Conservation (phyloP, 257 asterid genomes). For the Capsicum chinense region DNA sequence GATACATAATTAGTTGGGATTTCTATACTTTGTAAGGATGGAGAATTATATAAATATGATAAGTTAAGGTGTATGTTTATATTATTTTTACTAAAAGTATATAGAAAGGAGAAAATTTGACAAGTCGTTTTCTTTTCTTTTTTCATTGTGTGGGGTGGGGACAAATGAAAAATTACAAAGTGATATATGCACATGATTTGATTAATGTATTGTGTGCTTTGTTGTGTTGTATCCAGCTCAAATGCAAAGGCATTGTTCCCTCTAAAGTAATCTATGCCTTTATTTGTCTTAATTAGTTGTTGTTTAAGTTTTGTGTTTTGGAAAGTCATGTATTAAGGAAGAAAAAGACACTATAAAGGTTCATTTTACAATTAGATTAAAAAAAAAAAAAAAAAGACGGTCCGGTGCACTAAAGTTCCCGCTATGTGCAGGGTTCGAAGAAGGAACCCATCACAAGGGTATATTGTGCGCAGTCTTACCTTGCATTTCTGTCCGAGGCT, state of each 20-base stretch:
- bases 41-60: no score
- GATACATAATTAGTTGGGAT: no score
- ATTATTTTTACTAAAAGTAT: no score
- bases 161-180: neutral
- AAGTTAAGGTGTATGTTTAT: no score
- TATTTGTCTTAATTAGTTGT: neutral
- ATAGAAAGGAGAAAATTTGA: neutral
- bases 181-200: conserved; percentile 9
- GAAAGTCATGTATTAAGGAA: no score
- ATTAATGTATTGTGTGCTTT: conserved; percentile 25
- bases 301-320: neutral
- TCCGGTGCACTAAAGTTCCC: no score
- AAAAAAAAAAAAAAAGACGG: no score
- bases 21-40: no score
- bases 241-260: neutral
- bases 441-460: no score
- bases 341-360: neutral
- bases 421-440: no score
- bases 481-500: no score
- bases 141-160: neutral
- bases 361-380: neutral
- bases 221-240: conserved; percentile 31
- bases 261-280: neutral
- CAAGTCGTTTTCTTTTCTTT: neutral
- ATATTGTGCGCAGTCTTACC: no score